Base-by-base conservation (phyloP, 495 filamentous ascomycete genomes). In the Daldinia concentrica region DNA sequence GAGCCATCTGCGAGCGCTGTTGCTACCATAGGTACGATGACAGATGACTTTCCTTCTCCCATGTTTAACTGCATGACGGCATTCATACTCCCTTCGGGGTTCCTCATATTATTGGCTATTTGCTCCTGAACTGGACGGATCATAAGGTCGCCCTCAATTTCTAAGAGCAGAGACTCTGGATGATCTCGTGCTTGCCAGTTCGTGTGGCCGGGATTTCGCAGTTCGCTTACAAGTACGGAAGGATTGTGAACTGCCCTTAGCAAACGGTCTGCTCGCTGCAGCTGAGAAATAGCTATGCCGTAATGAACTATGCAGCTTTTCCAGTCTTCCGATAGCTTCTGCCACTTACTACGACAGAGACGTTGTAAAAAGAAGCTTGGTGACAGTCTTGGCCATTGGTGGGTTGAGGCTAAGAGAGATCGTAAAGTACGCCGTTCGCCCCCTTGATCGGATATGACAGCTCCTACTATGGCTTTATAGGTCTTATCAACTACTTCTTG, bases 21-120 rank as follows among this genome's bases (percentile, higher is more conserved):
- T 5, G 88, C 84, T 7, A 90, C 85, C 43, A 90, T 86, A 0
- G 91, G 90, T 4, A 92, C 84, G 59, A 93, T 91, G 1, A 92
- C 86, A 0, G 89, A 89, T 0, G 89, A 89, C 71, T 93, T 93
- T 0, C 91, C 91, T 73, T 91, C 85, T 0, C 91, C 91, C 90
- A 93, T 93, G 69, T 92, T 92, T 58, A 93, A 79, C 71, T 93
- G 90, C 76, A 92, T 81, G 12, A 89, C 86, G 0, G 82, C 74
- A 72, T 89, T 92, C 0, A 63, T 32, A 0, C 66, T 77, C 0
- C 72, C 77, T 0, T 69, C 69, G 0, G 90, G 89, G 0, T 57
- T 50, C 9, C 82, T 85, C 89, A 92, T 92, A 56, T 82, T 76
- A 3, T 54, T 32, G 0, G 90, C 87, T 48, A 92, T 87, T 3